phyloP scores from a whole-genome alignment of 2,329 filamentous ascomycete species.

The Fusarium haematococcum region DNA sequence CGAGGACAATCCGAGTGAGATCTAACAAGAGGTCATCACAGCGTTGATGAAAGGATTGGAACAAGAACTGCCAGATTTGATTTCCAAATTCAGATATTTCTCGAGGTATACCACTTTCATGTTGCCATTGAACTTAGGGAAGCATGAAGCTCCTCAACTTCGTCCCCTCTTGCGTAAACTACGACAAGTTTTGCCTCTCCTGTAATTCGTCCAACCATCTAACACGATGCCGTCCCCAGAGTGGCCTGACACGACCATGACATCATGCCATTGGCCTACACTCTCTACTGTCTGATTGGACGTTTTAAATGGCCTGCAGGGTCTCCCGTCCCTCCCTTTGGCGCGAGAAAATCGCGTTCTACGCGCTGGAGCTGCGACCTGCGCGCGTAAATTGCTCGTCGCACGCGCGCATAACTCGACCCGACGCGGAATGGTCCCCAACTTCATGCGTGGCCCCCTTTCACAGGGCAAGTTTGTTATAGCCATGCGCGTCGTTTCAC shows the following conservation, averaged over 20 bases:
- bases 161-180: background rate
- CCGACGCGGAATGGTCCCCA: constrained; percentile 6
- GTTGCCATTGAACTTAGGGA: no score
- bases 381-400: constrained; percentile 46
- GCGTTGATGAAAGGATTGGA: no score
- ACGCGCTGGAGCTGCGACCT: constrained; percentile 25
- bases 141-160: no score
- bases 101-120: no score
- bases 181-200: background rate
- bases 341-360: constrained; percentile 42
- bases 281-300: constrained; percentile 36
- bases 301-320: constrained; percentile 23
- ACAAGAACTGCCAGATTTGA: no score
- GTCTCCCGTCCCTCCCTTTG: background rate
- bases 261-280: constrained; percentile 33
- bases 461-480: background rate
- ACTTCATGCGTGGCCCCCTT: constrained; percentile 13
- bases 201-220: constrained; percentile 33
- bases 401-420: constrained; percentile 29
- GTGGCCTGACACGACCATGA: constrained; percentile 20
- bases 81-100: no score
- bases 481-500: background rate
- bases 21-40: background rate
- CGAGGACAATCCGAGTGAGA: background rate
- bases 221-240: constrained; percentile 28